These are phyloP conservation scores for Acaromyces ingoldii DNA, from an alignment of 1,284 basidiomycete species.

Conservation along the genomic window DNA sequence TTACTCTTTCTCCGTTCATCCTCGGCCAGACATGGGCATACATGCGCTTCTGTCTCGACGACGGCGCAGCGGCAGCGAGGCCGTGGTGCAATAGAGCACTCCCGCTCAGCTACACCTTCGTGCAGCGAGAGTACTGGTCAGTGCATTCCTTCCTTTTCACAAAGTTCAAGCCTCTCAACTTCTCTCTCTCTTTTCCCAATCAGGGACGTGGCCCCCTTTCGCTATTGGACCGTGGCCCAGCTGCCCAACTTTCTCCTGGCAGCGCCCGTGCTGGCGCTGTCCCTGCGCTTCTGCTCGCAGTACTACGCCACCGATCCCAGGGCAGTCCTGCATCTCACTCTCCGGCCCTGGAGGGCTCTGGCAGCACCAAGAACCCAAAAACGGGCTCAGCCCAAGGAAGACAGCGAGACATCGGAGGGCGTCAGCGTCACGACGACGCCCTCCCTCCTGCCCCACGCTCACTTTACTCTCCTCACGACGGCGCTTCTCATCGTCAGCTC, in stretches of 20 bases:
- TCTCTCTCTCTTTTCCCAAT: background rate
- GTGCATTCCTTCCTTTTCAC: conserved; percentile 13
- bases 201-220: conserved; percentile 72
- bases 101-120: conserved; percentile 75
- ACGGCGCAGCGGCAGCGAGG: conserved; percentile 13
- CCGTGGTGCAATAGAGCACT: conserved; percentile 65
- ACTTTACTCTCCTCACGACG: conserved; percentile 61
- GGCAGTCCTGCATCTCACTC: background rate
- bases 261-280: conserved; percentile 60
- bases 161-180: background rate
- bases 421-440: background rate
- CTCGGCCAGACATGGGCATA: conserved; percentile 58
- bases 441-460: conserved; percentile 63
- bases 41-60: conserved; percentile 60
- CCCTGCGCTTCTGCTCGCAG: background rate
- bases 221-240: conserved; percentile 78
- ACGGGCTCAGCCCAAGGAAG: background rate
- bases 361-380: no score
- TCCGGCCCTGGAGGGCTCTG: background rate
- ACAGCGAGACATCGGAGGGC: no score
- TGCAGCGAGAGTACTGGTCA: conserved; percentile 76
- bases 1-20: conserved; percentile 37
- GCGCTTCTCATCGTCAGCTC: conserved; percentile 68
- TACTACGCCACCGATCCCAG: background rate
- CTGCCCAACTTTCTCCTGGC: conserved; percentile 82